Conservation (phyloP, 805 yeast species). For the Lipomyces kockii region DNA sequence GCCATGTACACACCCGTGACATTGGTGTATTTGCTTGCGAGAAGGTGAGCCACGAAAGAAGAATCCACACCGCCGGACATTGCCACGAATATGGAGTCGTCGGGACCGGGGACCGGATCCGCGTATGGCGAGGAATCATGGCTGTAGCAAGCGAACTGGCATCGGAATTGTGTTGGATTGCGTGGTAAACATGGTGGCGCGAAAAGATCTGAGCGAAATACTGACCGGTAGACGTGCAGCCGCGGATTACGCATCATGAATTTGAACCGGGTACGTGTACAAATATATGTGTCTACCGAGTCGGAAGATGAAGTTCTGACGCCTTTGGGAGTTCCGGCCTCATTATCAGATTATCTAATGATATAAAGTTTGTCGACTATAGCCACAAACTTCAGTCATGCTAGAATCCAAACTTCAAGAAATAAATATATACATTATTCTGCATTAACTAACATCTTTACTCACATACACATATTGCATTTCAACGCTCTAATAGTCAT, state of each 20-base stretch:
- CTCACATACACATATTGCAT: neutral
- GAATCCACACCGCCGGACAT: slow-evolving; percentile 99
- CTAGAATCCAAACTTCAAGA: too few species aligned
- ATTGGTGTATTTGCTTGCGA: slow-evolving; percentile 55
- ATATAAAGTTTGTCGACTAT: too few species aligned
- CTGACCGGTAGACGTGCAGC: neutral
- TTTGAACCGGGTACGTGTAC: neutral
- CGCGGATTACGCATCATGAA: neutral
- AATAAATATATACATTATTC: neutral
- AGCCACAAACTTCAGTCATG: neutral
- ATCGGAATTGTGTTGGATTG: neutral
- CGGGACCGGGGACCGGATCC: slow-evolving; percentile 18
- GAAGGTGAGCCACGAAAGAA: slow-evolving; percentile 77
- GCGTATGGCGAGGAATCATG: slow-evolving; percentile 6
- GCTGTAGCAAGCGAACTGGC: neutral
- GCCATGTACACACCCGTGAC: slow-evolving; percentile 90
- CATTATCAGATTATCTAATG: too few species aligned
- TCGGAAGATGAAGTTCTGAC: too few species aligned
- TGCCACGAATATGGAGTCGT: slow-evolving; percentile 64
- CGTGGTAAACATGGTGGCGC: neutral
- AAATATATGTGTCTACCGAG: neutral
- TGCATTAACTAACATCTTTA: neutral
- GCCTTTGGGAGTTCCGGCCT: too few species aligned
- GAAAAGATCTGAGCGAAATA: neutral
- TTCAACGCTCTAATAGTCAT: neutral